Percentiles rank a stretch among this genome's conserved stretches.
Evolutionary conservation across 805 yeast genomes (phyloP).

Genomic region (Wickerhamomyces xylosicus): DNA sequence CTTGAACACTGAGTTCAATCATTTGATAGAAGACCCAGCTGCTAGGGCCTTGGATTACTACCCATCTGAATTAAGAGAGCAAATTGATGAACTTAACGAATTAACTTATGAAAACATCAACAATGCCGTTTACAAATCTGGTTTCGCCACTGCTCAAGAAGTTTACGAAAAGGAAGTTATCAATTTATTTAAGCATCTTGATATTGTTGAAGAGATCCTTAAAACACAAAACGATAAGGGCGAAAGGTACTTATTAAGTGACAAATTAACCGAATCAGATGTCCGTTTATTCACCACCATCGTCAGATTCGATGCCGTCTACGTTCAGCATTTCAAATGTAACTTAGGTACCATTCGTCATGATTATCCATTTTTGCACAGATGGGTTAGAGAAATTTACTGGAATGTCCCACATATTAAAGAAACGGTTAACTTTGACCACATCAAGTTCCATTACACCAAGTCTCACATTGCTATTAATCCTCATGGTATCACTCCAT

Average conservation of each 20-base stretch:
- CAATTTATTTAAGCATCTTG: conserved; percentile 55
- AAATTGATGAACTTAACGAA: conserved; percentile 68
- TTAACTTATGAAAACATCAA: conserved; percentile 83
- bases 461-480: conserved; percentile 74
- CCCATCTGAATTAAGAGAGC: conserved; percentile 40
- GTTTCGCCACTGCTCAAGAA: conserved; percentile 79
- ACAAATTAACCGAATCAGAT: conserved; percentile 80
- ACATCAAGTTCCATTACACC: conserved; percentile 87
- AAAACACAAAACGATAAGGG: conserved; percentile 25
- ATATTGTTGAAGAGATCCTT: conserved; percentile 57
- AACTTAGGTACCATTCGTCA: conserved; percentile 70
- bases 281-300: conserved; percentile 80
- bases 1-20: conserved; percentile 65
- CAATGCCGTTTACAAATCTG: conserved; percentile 89
- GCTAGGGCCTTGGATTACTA: conserved; percentile 47
- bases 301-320: conserved; percentile 85
- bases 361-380: conserved; percentile 69
- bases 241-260: conserved; percentile 43
- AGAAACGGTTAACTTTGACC: conserved; percentile 77
- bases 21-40: conserved; percentile 34
- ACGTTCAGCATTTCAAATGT: conserved; percentile 93
- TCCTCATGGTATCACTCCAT: conserved; percentile 74
- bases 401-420: conserved; percentile 69
- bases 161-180: conserved; percentile 64
- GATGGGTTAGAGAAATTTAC: conserved; percentile 76